These are phyloP conservation scores for Didymosphaeria variabile DNA, from an alignment of 2,329 filamentous ascomycete genomes.

Conservation along the genomic window DNA sequence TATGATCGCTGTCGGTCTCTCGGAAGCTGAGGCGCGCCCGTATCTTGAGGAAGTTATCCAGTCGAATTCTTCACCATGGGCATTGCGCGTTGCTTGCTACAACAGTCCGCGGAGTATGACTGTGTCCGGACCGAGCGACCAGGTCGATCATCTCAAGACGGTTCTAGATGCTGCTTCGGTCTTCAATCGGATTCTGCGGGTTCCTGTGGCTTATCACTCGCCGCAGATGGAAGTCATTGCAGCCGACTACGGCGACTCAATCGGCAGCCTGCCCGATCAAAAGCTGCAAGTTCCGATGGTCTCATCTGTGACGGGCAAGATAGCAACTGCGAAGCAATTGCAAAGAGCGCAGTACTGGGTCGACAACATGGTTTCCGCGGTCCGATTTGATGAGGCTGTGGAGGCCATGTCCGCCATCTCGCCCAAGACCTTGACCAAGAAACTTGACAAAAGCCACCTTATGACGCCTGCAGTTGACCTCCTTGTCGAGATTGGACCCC, in stretches of 20 bases:
- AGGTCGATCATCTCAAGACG: conserved; percentile 44
- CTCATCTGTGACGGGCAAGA: conserved; percentile 20
- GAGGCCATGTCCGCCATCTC: background rate
- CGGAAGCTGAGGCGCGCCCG: background rate
- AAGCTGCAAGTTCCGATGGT: conserved; percentile 8
- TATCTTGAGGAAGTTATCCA: conserved; percentile 6
- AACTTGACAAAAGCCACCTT: background rate
- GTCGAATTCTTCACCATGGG: background rate
- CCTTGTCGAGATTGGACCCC: conserved; percentile 1
- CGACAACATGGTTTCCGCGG: conserved; percentile 49
- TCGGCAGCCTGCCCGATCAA: background rate
- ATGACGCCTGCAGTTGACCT: background rate
- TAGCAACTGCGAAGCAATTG: background rate
- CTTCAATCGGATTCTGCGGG: conserved; percentile 51
- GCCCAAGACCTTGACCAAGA: background rate
- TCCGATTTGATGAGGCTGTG: conserved; percentile 37
- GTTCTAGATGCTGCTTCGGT: conserved; percentile 45
- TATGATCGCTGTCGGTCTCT: conserved; percentile 16
- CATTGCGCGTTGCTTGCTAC: conserved; percentile 23
- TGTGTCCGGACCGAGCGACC: conserved; percentile 52
- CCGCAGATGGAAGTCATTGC: conserved; percentile 45
- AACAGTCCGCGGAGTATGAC: conserved; percentile 55
- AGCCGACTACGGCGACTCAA: background rate
- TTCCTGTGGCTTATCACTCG: conserved; percentile 57
- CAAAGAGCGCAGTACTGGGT: conserved; percentile 42